Evolutionary conservation across 2,329 filamentous ascomycete species (phyloP), one percentile per base, ranked within the genome.

Genomic region (Aspergillus eucalypticola): DNA sequence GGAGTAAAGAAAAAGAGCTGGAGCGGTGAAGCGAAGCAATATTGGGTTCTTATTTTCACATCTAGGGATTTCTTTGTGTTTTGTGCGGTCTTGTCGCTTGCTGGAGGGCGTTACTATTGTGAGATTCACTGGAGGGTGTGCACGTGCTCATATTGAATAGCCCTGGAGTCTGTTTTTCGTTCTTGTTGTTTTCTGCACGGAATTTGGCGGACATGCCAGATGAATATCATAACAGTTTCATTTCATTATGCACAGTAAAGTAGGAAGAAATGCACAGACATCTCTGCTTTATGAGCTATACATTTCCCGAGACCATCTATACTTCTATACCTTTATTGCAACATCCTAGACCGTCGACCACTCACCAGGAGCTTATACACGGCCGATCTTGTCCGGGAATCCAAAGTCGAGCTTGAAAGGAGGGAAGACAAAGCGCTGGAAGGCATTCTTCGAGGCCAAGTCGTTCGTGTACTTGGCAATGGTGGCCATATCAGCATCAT

Each of bases 371-470:
- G 23, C 25, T 50, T 50, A 50, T 50, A 50, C 46, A 2, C 46
- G 46, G 25, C 17, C 35, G 21, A 53, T 44, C 82, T 88, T 88
- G 72, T 90, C 88, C n/a, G 87, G 88, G 79, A 90, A 90, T 2
- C 88, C 88, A 73, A 91, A 88, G 69, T 88, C 81, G 52, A 89
- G 76, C 2, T 86, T 86, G 69, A 90, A 90, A 0, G 87, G 84
- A 65, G 88, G 88, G 73, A 88, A 90, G 35, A 90, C 86, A 63
- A 85, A 90, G 53, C 76, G 73, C 60, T 73, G 69, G 62, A 74
- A 69, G 48, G 67, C 64, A 44, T 75, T 74, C 51, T 58, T 73
- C 41, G 71, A 70, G 8, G 69, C 71, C 42, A 75, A 62, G 13
- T 73, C 67, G 15, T 76, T 69, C 0, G 71, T 72, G 63, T 75